These are phyloP conservation scores for Brassica nigra DNA, from an alignment of 345 rosid genomes.

Conservation along the genomic window DNA sequence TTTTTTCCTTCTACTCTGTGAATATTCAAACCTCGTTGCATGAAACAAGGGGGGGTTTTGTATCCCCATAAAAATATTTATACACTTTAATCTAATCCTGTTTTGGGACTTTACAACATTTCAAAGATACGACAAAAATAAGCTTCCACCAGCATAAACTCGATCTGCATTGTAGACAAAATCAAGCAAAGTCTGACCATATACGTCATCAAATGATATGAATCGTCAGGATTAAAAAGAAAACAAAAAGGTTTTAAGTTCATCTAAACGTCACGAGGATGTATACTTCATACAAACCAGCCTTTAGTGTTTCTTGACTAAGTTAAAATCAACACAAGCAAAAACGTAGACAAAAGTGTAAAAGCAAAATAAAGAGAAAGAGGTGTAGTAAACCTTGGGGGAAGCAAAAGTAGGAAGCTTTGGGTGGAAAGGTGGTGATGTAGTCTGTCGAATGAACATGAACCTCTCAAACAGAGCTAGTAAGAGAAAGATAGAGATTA, in stretches of 20 bases:
- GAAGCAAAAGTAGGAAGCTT: constrained; percentile 33
- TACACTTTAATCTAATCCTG: constrained; percentile 21
- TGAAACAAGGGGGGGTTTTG: constrained; percentile 39
- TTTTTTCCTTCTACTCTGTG: not conserved
- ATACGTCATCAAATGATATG: not conserved
- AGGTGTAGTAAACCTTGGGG: constrained; percentile 52
- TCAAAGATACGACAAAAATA: constrained; percentile 39
- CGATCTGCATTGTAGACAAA: constrained; percentile 2
- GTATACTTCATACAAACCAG: not conserved
- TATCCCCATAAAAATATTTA: constrained; percentile 32
- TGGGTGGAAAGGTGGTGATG: constrained; percentile 38
- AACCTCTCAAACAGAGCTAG: constrained; percentile 87
- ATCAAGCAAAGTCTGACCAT: constrained; percentile 1
- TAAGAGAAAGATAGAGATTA: constrained; percentile 78
- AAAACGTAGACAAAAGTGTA: constrained; percentile 3
- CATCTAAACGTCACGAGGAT: not conserved
- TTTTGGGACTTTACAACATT: constrained; percentile 35
- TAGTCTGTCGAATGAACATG: constrained; percentile 4
- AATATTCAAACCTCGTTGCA: constrained; percentile 44
- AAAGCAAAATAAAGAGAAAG: not conserved
- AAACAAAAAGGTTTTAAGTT: not conserved
- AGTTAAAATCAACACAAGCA: not conserved
- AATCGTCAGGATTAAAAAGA: not conserved
- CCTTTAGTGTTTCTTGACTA: not conserved
- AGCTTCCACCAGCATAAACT: constrained; percentile 23